Conservation (phyloP, 2,329 filamentous ascomycete genomes). For the Lachnum nothofagi region DNA sequence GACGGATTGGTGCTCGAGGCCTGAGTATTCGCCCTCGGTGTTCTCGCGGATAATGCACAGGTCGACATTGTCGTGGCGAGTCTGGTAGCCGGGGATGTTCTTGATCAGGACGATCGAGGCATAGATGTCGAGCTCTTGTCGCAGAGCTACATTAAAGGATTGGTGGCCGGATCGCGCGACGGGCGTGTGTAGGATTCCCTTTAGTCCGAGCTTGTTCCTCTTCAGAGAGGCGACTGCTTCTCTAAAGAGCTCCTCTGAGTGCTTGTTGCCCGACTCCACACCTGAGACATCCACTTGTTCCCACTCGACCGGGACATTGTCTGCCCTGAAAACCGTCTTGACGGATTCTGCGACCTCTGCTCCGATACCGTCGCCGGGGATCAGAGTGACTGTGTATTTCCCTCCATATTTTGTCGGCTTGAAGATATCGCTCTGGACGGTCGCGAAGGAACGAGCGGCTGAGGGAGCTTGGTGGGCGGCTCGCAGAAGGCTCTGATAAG, state of each 20-base stretch:
- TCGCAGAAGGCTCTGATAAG: slow-evolving; percentile 34
- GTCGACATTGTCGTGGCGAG: slow-evolving; percentile 94
- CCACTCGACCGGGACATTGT: slow-evolving; percentile 98
- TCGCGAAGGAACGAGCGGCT: slow-evolving; percentile 54
- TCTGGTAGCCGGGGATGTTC: slow-evolving; percentile 98
- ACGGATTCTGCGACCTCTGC: slow-evolving; percentile 96
- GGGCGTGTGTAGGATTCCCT: slow-evolving; percentile 97
- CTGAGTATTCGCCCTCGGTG: slow-evolving; percentile 99
- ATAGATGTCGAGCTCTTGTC: slow-evolving; percentile 99
- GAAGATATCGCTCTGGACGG: slow-evolving; percentile 91
- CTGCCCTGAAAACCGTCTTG: slow-evolving; percentile 99
- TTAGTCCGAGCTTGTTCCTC: slow-evolving; percentile 97
- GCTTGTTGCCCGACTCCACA: slow-evolving; percentile 74
- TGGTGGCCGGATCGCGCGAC: slow-evolving; percentile 95
- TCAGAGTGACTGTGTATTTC: slow-evolving; percentile 98
- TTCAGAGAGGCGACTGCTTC: slow-evolving; percentile 92
- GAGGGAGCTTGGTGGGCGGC: slow-evolving; percentile 23
- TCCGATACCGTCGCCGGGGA: slow-evolving; percentile 97
- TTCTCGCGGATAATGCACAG: slow-evolving; percentile 99
- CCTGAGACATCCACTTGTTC: slow-evolving; percentile 96
- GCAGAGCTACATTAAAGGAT: slow-evolving; percentile 98
- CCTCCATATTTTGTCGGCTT: slow-evolving; percentile 94
- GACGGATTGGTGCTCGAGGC: slow-evolving; percentile 97
- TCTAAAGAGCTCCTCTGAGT: slow-evolving; percentile 90
- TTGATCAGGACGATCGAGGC: slow-evolving; percentile 96